Conservation (phyloP, 2,329 filamentous ascomycete genomes). For the Chaetomiaceae sp. region DNA sequence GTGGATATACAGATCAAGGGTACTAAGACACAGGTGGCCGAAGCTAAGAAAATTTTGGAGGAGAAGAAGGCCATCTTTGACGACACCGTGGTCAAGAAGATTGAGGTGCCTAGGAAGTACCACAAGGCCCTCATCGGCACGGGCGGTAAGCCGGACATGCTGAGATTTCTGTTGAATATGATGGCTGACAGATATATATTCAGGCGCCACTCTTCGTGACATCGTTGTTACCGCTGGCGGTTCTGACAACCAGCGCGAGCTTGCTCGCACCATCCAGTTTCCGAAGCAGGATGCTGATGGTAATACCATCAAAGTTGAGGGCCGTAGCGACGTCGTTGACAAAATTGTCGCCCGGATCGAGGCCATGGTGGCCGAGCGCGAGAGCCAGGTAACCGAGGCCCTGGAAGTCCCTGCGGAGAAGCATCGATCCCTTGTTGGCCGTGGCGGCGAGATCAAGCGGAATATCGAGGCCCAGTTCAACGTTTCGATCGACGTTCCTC, state of each 20-base stretch:
- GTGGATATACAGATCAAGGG: conserved; percentile 91
- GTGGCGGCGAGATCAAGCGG: conserved; percentile 81
- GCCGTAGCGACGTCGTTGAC: conserved; percentile 76
- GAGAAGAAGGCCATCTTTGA: conserved; percentile 86
- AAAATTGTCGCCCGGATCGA: conserved; percentile 82
- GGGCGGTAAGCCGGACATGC: conserved; percentile 62
- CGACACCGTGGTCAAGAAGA: conserved; percentile 75
- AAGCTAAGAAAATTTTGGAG: conserved; percentile 85
- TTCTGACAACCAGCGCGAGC: conserved; percentile 75
- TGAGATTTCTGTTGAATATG: background rate
- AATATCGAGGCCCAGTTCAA: conserved; percentile 81
- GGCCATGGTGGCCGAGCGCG: conserved; percentile 74
- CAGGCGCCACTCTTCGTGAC: conserved; percentile 77
- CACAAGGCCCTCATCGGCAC: conserved; percentile 86
- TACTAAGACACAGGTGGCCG: conserved; percentile 83
- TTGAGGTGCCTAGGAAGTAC: conserved; percentile 92
- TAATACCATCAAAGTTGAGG: conserved; percentile 82
- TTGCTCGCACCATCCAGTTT: conserved; percentile 90
- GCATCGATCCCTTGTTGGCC: conserved; percentile 86
- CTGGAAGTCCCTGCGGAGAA: conserved; percentile 85
- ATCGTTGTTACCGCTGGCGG: conserved; percentile 87
- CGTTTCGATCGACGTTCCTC: conserved; percentile 84
- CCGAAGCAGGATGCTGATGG: conserved; percentile 81
- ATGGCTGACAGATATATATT: conserved; percentile 36
- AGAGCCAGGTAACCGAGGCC: conserved; percentile 73